Base-by-base conservation (phyloP, 805 yeast species). In the Teunomyces pallodes region DNA sequence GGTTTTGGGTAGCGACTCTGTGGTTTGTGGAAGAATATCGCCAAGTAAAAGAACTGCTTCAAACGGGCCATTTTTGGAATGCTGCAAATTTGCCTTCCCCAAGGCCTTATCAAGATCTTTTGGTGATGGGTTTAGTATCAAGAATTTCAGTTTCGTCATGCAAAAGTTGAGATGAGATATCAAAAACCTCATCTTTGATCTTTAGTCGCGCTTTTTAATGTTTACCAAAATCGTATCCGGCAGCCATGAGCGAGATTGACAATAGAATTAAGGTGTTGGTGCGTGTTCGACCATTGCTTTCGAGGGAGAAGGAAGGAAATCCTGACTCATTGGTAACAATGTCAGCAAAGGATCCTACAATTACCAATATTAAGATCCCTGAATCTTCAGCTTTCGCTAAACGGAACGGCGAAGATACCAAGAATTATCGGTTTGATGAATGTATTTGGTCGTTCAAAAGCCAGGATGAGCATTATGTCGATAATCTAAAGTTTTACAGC, bases 41-140 rank as follows among this genome's bases (percentile, higher is more conserved):
- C 88, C 87, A 5, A 84, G 54, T 4, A 84, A 57, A 1, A 85
- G 35, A 0, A 78, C 76, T 2, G 77, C 68, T 41, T 77, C 84
- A 56, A 86, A 86, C 0, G 90, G 90, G 0, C 90, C 90, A 39
- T 82, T 82, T 54, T 81, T 84, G 17, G 59, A 49, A 55, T 83
- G 69, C 44, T 84, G 72, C 1, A 68, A 51, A 55, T 80, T 77
- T 3, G 82, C 74, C 45, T 77, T 73, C 36, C 55, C 62, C 5
- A 78, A 54, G 0, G 79, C 69, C 49, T 77, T 79, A 0, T 74
- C 70, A 6, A 84, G 52, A 6, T 64, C 59, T 1, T 65, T 53
- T 1, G 75, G 67, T 14, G 67, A 52, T 3, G 84, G 83, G 54
- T 80, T 71, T 31, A 80, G 59, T 16, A 80, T 74, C 41, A 80